Base-by-base conservation (phyloP, 192 early-diverging fungal species). In the Entomortierella lignicola region DNA sequence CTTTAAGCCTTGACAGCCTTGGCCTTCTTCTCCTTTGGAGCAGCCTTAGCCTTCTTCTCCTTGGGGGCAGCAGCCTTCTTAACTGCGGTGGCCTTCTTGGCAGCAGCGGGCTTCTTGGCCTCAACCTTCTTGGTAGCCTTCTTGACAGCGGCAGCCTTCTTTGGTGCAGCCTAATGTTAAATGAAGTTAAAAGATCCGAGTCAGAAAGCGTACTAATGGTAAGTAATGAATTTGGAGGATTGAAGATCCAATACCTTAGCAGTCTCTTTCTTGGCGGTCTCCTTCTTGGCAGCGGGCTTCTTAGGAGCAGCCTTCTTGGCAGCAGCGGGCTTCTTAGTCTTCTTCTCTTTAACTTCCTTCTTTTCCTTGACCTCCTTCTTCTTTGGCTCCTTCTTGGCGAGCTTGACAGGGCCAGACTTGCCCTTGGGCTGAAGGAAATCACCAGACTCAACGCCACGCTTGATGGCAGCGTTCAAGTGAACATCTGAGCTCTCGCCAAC, bases 361-460 rank as follows among this genome's bases (percentile, higher is more conserved):
- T 86, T 86, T 64, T 83, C 83, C 65, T 80, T 74, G 55, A 75
- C 70, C 66, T 88, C 77, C 84, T 84, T 86, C 71, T 69, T 81
- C 69, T 71, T 70, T 51, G 73, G 71, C 57, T 83, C 84, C 57
- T 75, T 70, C 64, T 90, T 89, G 53, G 79, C 83, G 39, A 93
- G 73, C 77, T 94, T 94, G 74, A 93, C 83, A 31, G 87, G 82
- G 31, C 92, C 90, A 72, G 82, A 85, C 57, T 82, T 77, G 58
- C 87, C 92, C 67, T 92, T 94, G 59, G 91, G 92, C 69, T 88
- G 85, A 52, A 79, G 64, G 58, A 94, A 91, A 26, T 83, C 69
- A 34, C 87, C 89, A 42, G 83, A 80, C 41, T 87, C 88, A 41
- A 87, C 88, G 75, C 92, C 91, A 60, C 84, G 86, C 81, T 89